Percentiles rank a stretch among this genome's conserved stretches.
Evolutionary conservation across 1,139 yeast genomes (phyloP).

Genomic region (Taphrina populina): DNA sequence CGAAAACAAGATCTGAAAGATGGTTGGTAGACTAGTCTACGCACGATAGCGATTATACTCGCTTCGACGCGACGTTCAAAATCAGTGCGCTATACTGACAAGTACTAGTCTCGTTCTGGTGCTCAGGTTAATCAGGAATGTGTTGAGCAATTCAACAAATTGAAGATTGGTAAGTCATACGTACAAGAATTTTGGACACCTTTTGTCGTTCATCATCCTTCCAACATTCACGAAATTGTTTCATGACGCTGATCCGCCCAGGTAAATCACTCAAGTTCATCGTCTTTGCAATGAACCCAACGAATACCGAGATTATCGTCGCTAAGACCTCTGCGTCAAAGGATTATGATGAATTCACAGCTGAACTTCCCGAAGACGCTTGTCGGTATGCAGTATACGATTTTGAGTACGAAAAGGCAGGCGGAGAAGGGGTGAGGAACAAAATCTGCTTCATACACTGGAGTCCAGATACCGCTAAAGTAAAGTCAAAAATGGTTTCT

Average conservation of each 20-base stretch:
- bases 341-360: conserved; percentile 80
- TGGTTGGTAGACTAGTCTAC: no score
- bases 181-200: not conserved
- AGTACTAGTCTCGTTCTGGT: conserved; percentile 45
- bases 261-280: conserved; percentile 74
- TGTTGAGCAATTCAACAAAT: conserved; percentile 86
- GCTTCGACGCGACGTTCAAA: no score
- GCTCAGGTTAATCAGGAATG: conserved; percentile 96
- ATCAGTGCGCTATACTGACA: not conserved
- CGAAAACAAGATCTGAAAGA: no score
- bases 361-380: conserved; percentile 88
- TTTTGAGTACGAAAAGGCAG: conserved; percentile 86
- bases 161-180: conserved; percentile 62
- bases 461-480: conserved; percentile 97
- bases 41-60: no score
- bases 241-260: no score
- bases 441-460: conserved; percentile 45
- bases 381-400: conserved; percentile 96
- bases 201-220: no score
- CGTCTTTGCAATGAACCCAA: conserved; percentile 74
- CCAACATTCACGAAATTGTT: no score
- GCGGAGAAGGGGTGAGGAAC: conserved; percentile 82
- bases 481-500: conserved; percentile 90
- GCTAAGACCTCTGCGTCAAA: conserved; percentile 72
- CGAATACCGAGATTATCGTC: conserved; percentile 86